phyloP scores from a whole-genome alignment of 345 rosid species.

The Anacardium occidentale region DNA sequence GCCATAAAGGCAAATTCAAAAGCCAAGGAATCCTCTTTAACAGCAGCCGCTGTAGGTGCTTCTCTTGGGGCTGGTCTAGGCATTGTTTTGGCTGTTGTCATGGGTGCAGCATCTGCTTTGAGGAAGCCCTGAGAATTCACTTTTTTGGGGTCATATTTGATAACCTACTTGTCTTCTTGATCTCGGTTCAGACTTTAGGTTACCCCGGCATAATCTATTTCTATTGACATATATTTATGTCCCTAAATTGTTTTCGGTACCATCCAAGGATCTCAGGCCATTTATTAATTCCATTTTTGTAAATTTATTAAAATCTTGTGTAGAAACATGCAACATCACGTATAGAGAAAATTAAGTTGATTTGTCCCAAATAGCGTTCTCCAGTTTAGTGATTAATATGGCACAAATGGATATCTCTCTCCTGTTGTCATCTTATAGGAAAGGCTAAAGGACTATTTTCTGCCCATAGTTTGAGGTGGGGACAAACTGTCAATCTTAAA shows the following conservation, averaged over 20 bases:
- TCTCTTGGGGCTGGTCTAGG: constrained; percentile 96
- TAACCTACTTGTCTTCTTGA: background rate
- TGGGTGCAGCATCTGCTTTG: constrained; percentile 96
- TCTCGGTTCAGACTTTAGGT: background rate
- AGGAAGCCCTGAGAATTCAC: constrained; percentile 64
- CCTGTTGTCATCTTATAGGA: too few relatives aligned
- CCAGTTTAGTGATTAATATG: background rate
- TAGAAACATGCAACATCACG: background rate
- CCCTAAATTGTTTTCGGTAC: constrained; percentile 9
- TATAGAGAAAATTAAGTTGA: background rate
- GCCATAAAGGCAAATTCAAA: constrained; percentile 38
- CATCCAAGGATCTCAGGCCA: constrained; percentile 5
- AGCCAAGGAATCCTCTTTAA: constrained; percentile 58
- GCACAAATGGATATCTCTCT: too few relatives aligned
- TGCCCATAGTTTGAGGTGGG: too few relatives aligned
- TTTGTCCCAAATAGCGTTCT: background rate
- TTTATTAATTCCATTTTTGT: constrained; percentile 36
- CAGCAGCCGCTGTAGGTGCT: constrained; percentile 93
- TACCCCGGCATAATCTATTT: background rate
- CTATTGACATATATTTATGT: constrained; percentile 14
- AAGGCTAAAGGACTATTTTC: too few relatives aligned
- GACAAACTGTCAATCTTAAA: too few relatives aligned
- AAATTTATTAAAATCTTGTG: constrained; percentile 10
- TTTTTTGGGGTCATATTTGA: background rate
- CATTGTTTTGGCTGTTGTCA: constrained; percentile 83